Evolutionary conservation across 2,329 filamentous ascomycete species (phyloP).

Genomic region (Sporothrix brunneoviolacea): DNA sequence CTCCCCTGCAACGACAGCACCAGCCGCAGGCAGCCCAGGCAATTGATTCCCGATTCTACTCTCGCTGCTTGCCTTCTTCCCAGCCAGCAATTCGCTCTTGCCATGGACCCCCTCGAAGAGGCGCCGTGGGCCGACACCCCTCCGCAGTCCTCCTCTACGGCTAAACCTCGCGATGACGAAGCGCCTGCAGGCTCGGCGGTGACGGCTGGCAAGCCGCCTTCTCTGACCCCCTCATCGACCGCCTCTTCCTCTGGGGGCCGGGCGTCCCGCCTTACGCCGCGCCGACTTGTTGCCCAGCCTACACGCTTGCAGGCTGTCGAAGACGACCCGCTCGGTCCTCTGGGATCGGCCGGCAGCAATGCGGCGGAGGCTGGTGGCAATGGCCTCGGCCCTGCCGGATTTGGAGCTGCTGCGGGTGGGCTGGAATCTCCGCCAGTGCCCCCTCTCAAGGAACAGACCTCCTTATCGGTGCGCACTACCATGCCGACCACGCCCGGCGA

Average conservation of each 20-base stretch:
- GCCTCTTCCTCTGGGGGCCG: constrained; percentile 29
- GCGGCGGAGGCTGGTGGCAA: constrained; percentile 18
- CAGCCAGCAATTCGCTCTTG: not conserved
- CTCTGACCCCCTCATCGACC: constrained; percentile 20
- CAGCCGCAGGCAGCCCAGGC: not conserved
- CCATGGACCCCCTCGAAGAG: constrained; percentile 44
- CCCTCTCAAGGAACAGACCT: constrained; percentile 58
- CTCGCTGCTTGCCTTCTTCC: not conserved
- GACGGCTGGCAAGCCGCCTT: constrained; percentile 22
- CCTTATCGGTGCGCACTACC: constrained; percentile 53
- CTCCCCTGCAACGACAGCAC: too few relatives aligned
- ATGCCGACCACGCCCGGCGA: constrained; percentile 37
- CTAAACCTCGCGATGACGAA: constrained; percentile 10
- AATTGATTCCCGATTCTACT: not conserved
- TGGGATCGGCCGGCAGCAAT: constrained; percentile 50
- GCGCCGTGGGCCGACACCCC: constrained; percentile 48
- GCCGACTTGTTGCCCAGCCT: constrained; percentile 65
- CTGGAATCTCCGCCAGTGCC: constrained; percentile 54
- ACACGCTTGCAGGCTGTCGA: constrained; percentile 72
- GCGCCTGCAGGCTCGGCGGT: constrained; percentile 26
- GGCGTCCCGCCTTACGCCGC: constrained; percentile 42
- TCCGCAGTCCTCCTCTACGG: constrained; percentile 19
- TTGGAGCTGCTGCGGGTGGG: not conserved
- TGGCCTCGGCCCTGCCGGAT: not conserved
- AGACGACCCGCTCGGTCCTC: constrained; percentile 68